Evolutionary conservation across 2,329 filamentous ascomycete genomes (phyloP), one percentile per base, ranked within the genome.

Genomic region (Colletotrichum brevisporum): DNA sequence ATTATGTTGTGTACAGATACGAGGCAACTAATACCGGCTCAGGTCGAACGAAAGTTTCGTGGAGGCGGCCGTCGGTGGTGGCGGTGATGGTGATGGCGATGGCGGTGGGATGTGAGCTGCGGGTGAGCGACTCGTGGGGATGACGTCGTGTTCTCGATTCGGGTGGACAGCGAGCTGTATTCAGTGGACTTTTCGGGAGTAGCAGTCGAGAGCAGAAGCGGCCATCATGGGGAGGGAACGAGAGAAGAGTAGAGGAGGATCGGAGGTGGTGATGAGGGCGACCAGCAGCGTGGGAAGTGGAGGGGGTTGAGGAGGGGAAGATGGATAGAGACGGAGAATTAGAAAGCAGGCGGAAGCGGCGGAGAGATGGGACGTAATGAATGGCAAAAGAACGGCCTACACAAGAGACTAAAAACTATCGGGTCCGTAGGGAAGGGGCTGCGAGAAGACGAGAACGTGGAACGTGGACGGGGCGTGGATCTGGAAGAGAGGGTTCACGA

Each of bases 161-260:
- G n/a, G 13, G 13, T 45, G 36, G 52, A n/a, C 1, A 21, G 6
- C 55, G 43, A 21, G 26, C 16, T n/a, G 10, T 5, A 21, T 18
- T 63, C 62, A 69, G 66, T 69, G 66, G 50, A 69, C 62, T 57
- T 69, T 26, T 24, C 66, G 66, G 55, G 45, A 39, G 62, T 69
- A 60, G 31, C 55, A 57, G 31, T 66, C 53, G 36, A 43, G 62
- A 18, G 51, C 63, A 60, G 62, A 53, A 69, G 53, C 50, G 26
- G 62, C 55, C 66, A 69, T 69, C 36, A 16, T 66, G 50, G 59
- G 51, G 57, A 24, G 50, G 39, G 31, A 52, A 45, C n/a, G 31
- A 27, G 27, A 41, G 39, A 36, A 54, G 21, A 53, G 36, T 26
- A 9, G 31, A 47, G 27, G n/a, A 62, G 50, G 59, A 36, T 58